These are phyloP conservation scores for Blastomyces gilchristii DNA, from an alignment of 2,329 filamentous ascomycete species.

Conservation along the genomic window DNA sequence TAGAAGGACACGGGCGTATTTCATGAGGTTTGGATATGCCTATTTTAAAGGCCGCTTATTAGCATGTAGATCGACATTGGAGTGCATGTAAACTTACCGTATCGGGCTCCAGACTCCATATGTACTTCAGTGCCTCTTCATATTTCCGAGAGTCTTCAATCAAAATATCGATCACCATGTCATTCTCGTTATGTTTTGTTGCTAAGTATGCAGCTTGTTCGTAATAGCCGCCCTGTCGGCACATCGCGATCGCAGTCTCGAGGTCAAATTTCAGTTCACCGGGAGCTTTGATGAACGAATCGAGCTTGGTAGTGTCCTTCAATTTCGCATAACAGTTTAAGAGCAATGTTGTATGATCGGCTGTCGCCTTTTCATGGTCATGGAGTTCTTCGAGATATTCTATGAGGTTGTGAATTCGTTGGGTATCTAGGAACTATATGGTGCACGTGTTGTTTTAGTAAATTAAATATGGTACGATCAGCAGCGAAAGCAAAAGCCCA, in stretches of 20 bases:
- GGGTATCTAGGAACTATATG: constrained; percentile 76
- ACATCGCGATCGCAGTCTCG: constrained; percentile 96
- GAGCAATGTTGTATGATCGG: constrained; percentile 87
- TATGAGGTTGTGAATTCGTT: constrained; percentile 94
- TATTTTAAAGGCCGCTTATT: constrained; percentile 25
- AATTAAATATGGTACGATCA: constrained; percentile 32
- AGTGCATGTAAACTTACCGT: constrained; percentile 44
- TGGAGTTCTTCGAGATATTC: constrained; percentile 95
- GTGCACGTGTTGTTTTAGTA: background rate
- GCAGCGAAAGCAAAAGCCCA: constrained; percentile 13
- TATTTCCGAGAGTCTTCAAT: constrained; percentile 94
- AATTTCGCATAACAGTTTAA: constrained; percentile 97
- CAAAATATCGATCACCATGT: constrained; percentile 87
- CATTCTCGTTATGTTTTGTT: constrained; percentile 85
- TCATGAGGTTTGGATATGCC: constrained; percentile 84
- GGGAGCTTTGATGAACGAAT: constrained; percentile 92
- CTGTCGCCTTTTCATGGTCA: constrained; percentile 82
- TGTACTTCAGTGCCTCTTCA: constrained; percentile 76
- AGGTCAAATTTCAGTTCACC: constrained; percentile 93
- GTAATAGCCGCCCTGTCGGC: constrained; percentile 89
- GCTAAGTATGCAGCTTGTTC: constrained; percentile 95
- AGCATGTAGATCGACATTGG: background rate
- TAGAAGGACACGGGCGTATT: constrained; percentile 83
- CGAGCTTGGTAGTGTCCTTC: constrained; percentile 92
- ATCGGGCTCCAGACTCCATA: constrained; percentile 75